These are phyloP conservation scores for Adiantum capillusveneris DNA, from an alignment of 75 land plant genomes.

Conservation along the genomic window DNA sequence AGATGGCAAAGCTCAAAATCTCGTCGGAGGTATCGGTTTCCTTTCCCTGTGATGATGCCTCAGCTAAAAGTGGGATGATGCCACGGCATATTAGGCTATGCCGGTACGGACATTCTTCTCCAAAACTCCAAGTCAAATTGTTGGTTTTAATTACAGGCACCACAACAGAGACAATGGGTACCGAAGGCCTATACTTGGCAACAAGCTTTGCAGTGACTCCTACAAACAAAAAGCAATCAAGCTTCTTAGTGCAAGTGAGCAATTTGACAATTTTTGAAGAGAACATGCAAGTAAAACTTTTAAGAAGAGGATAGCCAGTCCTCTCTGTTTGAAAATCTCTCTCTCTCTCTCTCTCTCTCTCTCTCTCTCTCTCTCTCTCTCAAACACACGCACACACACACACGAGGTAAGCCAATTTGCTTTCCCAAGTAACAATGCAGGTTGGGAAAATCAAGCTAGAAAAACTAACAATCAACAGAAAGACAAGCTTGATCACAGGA, in stretches of 20 bases:
- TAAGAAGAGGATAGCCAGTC: background rate
- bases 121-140: conserved; percentile 25
- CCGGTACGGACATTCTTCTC: conserved; percentile 36
- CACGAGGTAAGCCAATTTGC: no score
- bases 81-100: conserved; percentile 32
- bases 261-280: background rate
- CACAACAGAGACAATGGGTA: conserved; percentile 30
- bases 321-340: background rate
- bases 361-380: no score
- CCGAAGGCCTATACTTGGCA: conserved; percentile 26
- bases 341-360: no score
- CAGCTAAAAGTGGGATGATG: conserved; percentile 25
- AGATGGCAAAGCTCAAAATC: conserved; percentile 16
- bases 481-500: no score
- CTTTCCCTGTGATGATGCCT: conserved; percentile 26
- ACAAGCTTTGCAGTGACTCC: conserved; percentile 40
- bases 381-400: no score
- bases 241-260: no score
- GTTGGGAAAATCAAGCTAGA: no score
- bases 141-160: conserved; percentile 31
- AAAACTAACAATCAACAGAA: no score
- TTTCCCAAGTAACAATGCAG: no score
- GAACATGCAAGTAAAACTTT: background rate
- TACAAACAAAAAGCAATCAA: conserved; percentile 18
- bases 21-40: conserved; percentile 33